phyloP scores from a whole-genome alignment of 495 filamentous ascomycete genomes.

The Aspergillus nidulans region DNA sequence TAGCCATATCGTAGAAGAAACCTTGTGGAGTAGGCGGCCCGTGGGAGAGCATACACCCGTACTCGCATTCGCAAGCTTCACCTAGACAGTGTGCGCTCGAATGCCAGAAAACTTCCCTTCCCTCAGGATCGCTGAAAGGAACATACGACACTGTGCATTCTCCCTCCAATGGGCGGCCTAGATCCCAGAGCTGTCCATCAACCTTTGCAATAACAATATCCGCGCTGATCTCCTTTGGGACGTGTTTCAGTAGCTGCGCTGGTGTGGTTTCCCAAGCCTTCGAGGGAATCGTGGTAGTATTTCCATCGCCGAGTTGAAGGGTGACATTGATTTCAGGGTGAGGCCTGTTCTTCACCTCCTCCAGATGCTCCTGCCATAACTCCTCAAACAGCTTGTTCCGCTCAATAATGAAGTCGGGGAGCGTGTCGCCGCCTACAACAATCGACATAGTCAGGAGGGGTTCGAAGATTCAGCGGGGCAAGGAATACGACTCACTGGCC shows the following conservation, averaged over 20 bases:
- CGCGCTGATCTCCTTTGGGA: slow-evolving; percentile 48
- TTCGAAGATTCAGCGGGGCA: slow-evolving; percentile 20
- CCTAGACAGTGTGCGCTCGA: slow-evolving; percentile 91
- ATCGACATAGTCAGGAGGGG: slow-evolving; percentile 27
- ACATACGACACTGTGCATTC: slow-evolving; percentile 73
- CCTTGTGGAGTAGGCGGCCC: slow-evolving; percentile 89
- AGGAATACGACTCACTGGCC: slow-evolving; percentile 13
- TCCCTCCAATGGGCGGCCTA: slow-evolving; percentile 79
- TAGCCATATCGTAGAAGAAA: slow-evolving; percentile 97
- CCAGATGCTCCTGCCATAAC: slow-evolving; percentile 76
- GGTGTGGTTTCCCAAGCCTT: slow-evolving; percentile 54
- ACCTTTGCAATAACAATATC: slow-evolving; percentile 72
- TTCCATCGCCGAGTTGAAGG: slow-evolving; percentile 46
- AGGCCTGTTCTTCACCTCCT: slow-evolving; percentile 52
- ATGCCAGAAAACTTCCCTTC: slow-evolving; percentile 87
- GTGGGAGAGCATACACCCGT: slow-evolving; percentile 85
- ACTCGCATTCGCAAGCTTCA: slow-evolving; percentile 84
- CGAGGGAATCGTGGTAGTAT: slow-evolving; percentile 36
- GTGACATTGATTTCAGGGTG: slow-evolving; percentile 49
- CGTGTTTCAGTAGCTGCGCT: slow-evolving; percentile 47
- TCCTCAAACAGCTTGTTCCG: slow-evolving; percentile 84
- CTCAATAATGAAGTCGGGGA: slow-evolving; percentile 75
- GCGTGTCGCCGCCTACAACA: slow-evolving; percentile 38
- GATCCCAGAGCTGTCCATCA: slow-evolving; percentile 82
- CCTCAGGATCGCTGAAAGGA: slow-evolving; percentile 79